Evolutionary conservation across 768 basidiomycete genomes (phyloP).

Genomic region (Boletus tylopilopsis): DNA sequence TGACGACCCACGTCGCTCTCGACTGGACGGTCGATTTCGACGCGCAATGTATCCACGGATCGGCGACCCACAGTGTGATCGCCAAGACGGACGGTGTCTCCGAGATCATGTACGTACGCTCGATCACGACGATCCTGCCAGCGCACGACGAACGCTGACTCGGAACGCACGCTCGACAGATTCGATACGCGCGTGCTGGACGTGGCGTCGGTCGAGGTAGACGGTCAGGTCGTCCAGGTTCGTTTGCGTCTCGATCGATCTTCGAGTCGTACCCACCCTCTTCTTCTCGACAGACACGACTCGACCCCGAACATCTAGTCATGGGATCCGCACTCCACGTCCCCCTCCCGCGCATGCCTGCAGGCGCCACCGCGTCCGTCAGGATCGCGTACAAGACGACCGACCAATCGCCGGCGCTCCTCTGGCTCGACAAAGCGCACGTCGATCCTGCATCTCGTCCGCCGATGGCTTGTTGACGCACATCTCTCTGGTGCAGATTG

Average conservation of each 20-base stretch:
- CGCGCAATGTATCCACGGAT: slow-evolving; percentile 42
- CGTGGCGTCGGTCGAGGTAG: slow-evolving; percentile 50
- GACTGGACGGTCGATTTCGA: slow-evolving; percentile 59
- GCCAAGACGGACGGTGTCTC: slow-evolving; percentile 37
- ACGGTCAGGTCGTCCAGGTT: slow-evolving; percentile 45
- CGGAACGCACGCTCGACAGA: slow-evolving; percentile 17
- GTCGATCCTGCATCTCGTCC: not conserved
- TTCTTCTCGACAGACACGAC: slow-evolving; percentile 40
- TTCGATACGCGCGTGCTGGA: slow-evolving; percentile 54
- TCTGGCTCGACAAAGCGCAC: slow-evolving; percentile 84
- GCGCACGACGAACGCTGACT: no score
- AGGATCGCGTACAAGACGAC: slow-evolving; percentile 73
- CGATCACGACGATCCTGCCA: no score
- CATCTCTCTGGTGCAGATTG: slow-evolving; percentile 59
- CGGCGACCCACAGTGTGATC: slow-evolving; percentile 42
- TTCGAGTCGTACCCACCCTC: no score
- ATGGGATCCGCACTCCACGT: slow-evolving; percentile 78
- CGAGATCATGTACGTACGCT: slow-evolving; percentile 43
- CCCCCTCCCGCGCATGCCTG: slow-evolving; percentile 37
- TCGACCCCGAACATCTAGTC: slow-evolving; percentile 58
- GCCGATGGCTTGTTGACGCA: no score
- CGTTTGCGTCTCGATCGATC: slow-evolving; percentile 15
- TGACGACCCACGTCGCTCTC: slow-evolving; percentile 47
- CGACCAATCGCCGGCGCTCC: slow-evolving; percentile 67
- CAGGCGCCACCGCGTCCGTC: slow-evolving; percentile 42